These are phyloP conservation scores for Russula brevipes DNA, from an alignment of 768 basidiomycete species.

Conservation along the genomic window DNA sequence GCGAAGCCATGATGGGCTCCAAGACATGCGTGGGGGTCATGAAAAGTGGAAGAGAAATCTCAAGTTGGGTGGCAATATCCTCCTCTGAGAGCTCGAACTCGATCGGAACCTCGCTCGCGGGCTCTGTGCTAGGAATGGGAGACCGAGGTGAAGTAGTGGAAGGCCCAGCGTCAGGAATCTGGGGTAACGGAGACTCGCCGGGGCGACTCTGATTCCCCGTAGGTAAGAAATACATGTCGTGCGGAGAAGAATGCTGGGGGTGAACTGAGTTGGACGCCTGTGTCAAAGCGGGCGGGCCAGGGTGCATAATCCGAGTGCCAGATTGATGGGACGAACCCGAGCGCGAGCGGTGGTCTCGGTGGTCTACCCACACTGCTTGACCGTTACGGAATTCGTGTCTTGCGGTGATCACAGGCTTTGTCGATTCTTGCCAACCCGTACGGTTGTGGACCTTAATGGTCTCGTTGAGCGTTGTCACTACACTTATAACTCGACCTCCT, in stretches of 20 bases:
- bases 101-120: conserved; percentile 15
- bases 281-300: neutral
- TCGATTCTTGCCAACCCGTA: conserved; percentile 53
- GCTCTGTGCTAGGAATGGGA: neutral
- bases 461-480: conserved; percentile 71
- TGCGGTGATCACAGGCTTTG: conserved; percentile 52
- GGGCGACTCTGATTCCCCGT: neutral
- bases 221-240: neutral
- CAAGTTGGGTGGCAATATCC: conserved; percentile 58
- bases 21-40: conserved; percentile 66
- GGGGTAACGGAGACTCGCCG: neutral
- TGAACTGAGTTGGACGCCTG: neutral
- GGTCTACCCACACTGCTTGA: conserved; percentile 36
- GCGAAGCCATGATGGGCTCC: conserved; percentile 69
- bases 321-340: conserved; percentile 23
- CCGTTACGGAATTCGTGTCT: conserved; percentile 69
- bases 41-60: conserved; percentile 53
- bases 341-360: conserved; percentile 30
- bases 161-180: conserved; percentile 5
- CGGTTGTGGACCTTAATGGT: conserved; percentile 57
- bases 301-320: conserved; percentile 5
- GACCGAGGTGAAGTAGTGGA: neutral
- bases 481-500: conserved; percentile 65
- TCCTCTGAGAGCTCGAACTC: conserved; percentile 31
- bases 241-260: neutral